Base-by-base conservation (phyloP, 2,329 filamentous ascomycete species). In the Alternaria burnsii region DNA sequence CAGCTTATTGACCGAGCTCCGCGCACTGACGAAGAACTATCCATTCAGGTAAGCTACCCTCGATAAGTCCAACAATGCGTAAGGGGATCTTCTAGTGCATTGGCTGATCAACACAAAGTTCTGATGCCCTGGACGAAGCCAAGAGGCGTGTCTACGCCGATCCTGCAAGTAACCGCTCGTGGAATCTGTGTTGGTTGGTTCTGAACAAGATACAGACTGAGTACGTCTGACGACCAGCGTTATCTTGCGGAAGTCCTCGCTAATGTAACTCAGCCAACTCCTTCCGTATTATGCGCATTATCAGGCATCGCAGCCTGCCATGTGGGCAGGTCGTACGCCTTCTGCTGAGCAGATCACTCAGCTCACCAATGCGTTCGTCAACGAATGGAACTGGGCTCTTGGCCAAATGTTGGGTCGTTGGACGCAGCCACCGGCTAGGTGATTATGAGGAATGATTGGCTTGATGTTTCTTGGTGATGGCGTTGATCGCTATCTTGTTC, bases 131-230 rank as follows among this genome's bases (percentile, higher is more conserved):
- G 2, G 83, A 86, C 51, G 89, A 91, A 70, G 90, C 90, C 0
- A 88, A 89, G 69, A 78, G 80, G 56, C 82, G 88, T 22, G 90
- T 93, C 3, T 82, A 85, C 55, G 81, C 79, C 28, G 90, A 92
- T 63, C 88, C 89, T 0, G 80, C 84, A 18, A 90, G 88, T 65
- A 88, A 88, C 68, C 84, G 88, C 24, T 92, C 89, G 73, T 93
- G 91, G 90, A 93, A 93, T 72, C 82, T 90, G 68, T 90, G 89
- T 42, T 93, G 90, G 90, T 79, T 93, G 46, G 87, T 90, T 32
- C 79, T 93, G 10, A 80, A 80, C 42, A 91, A 91, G 76, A 88
- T 92, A 52, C 82, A 84, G 22, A 85, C 87, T 57, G 87, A 89
- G 88, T 89, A 80, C 76, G 86, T 82, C 18, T 40, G 11, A 20